A percentile compares a stretch with the other conserved stretches of the same genome.
Conservation (phyloP, 257 asterid genomes). For the Solanum tarapatanum region DNA sequence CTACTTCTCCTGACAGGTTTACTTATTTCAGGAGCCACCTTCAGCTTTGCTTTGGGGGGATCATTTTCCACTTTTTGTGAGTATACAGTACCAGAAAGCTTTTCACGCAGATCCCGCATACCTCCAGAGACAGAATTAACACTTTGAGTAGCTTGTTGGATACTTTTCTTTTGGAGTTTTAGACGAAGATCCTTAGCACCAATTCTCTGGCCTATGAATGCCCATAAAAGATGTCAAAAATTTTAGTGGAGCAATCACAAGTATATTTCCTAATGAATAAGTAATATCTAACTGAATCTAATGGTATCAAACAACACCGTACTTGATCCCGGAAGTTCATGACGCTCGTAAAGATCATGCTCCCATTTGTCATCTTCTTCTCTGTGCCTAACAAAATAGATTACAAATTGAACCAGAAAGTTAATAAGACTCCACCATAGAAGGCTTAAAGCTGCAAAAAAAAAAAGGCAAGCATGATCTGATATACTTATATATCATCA, state of each 20-base stretch:
- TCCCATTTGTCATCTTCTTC: conserved; percentile 89
- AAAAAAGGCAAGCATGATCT: conserved; percentile 14
- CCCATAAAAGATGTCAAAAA: conserved; percentile 7
- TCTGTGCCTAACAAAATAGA: conserved; percentile 58
- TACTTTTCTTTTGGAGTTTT: conserved; percentile 80
- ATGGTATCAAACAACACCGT: conserved; percentile 6
- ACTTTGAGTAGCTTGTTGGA: conserved; percentile 39
- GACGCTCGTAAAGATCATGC: conserved; percentile 60
- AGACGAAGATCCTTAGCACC: conserved; percentile 81
- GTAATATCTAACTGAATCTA: neutral
- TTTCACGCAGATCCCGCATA: conserved; percentile 83
- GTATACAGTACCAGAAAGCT: conserved; percentile 63
- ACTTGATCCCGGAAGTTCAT: conserved; percentile 42
- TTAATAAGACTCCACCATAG: conserved; percentile 7
- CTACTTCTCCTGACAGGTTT: conserved; percentile 54
- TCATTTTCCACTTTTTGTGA: conserved; percentile 40
- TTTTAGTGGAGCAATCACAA: neutral
- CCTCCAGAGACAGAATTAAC: conserved; percentile 52
- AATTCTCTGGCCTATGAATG: conserved; percentile 44
- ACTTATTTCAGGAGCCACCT: conserved; percentile 47
- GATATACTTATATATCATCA: neutral
- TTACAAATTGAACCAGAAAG: conserved; percentile 7
- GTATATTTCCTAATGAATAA: neutral
- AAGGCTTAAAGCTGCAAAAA: neutral
- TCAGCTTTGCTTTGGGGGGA: conserved; percentile 30